phyloP scores from a whole-genome alignment of 345 rosid genomes.

The Camelina hispida region DNA sequence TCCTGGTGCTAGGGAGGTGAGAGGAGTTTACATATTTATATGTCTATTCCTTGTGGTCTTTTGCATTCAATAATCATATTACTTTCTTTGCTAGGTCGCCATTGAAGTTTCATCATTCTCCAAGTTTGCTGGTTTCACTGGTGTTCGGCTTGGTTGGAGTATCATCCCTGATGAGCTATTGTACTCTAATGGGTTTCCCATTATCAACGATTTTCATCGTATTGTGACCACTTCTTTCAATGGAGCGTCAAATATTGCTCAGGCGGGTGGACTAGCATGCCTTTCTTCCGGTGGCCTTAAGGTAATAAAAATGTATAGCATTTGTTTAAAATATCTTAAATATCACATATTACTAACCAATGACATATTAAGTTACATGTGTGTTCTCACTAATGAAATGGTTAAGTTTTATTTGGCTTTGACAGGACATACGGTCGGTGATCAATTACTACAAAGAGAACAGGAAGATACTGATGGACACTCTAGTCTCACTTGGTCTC shows the following conservation, averaged over 20 bases:
- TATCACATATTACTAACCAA: background rate
- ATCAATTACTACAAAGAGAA: slow-evolving; percentile 69
- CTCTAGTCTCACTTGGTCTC: slow-evolving; percentile 56
- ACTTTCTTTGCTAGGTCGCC: slow-evolving; percentile 58
- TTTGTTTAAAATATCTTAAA: background rate
- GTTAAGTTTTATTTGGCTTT: background rate
- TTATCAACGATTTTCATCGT: slow-evolving; percentile 70
- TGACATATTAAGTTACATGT: background rate
- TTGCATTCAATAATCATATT: background rate
- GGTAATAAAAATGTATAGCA: slow-evolving; percentile 42
- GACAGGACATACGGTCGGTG: slow-evolving; percentile 41
- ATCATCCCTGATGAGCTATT: slow-evolving; percentile 77
- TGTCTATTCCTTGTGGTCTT: background rate
- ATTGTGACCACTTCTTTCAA: slow-evolving; percentile 82
- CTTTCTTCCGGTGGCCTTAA: slow-evolving; percentile 64
- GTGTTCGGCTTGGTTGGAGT: slow-evolving; percentile 92
- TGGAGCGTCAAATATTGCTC: slow-evolving; percentile 81
- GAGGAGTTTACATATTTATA: background rate
- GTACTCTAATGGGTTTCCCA: slow-evolving; percentile 70
- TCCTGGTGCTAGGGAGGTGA: slow-evolving; percentile 91
- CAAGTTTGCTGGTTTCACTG: slow-evolving; percentile 90
- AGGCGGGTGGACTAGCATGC: slow-evolving; percentile 82
- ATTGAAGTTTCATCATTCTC: slow-evolving; percentile 87
- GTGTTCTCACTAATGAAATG: background rate
- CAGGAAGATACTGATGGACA: slow-evolving; percentile 57